Evolutionary conservation across 108 stramenopile genomes (phyloP).

Genomic region (Chaetoceros tenuissimus): DNA sequence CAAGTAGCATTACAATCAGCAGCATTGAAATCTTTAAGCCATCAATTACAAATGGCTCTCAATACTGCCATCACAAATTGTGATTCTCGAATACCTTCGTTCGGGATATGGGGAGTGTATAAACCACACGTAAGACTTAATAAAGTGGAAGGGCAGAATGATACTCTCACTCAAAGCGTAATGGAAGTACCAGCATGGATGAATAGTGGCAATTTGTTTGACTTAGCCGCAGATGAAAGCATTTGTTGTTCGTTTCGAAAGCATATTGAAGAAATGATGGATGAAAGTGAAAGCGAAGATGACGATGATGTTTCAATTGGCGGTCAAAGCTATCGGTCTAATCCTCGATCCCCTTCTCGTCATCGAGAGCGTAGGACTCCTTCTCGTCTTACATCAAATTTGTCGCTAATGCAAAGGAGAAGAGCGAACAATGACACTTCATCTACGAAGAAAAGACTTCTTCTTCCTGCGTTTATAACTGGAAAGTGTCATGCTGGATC

Average conservation of each 20-base stretch:
- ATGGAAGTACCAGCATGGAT: conserved; percentile 5
- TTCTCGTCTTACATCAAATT: too few relatives aligned
- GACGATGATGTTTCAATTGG: background rate
- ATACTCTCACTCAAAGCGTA: background rate
- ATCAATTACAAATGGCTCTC: conserved; percentile 59
- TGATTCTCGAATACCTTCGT: conserved; percentile 59
- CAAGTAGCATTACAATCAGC: conserved; percentile 13
- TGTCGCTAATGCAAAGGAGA: too few relatives aligned
- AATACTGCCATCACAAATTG: conserved; percentile 53
- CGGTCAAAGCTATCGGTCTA: too few relatives aligned
- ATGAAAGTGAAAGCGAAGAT: background rate
- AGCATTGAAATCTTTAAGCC: conserved; percentile 11
- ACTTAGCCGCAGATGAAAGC: background rate
- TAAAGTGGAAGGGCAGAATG: background rate
- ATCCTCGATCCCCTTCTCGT: too few relatives aligned
- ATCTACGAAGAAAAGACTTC: background rate
- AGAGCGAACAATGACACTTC: background rate
- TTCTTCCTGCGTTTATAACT: background rate
- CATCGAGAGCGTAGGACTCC: background rate
- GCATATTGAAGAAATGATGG: background rate
- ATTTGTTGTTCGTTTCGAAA: background rate
- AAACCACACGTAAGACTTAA: conserved; percentile 7
- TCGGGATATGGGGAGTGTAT: conserved; percentile 75
- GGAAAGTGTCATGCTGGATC: background rate
- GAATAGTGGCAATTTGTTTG: conserved; percentile 20